These are phyloP conservation scores for Lodderomyces parapsilosis DNA, from an alignment of 1,139 yeast genomes.

Conservation along the genomic window DNA sequence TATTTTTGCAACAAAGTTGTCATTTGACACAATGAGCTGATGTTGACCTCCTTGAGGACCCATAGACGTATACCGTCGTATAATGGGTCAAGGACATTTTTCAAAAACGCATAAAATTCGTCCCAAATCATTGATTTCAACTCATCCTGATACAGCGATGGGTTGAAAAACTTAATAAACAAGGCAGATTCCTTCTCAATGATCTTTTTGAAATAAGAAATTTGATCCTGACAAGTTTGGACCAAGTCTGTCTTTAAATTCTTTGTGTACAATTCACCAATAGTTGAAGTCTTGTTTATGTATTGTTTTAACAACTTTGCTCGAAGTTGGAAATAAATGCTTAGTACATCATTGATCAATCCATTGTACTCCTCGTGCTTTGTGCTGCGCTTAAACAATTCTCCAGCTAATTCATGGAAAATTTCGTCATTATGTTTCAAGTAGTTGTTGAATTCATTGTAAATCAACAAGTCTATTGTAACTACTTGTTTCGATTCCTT, in stretches of 20 bases:
- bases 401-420: conserved; percentile 40
- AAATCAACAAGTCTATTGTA: conserved; percentile 35
- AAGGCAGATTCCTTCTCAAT: conserved; percentile 61
- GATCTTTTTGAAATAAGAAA: conserved; percentile 56
- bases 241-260: conserved; percentile 32
- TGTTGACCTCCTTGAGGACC: conserved; percentile 67
- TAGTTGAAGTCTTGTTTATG: conserved; percentile 24
- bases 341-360: conserved; percentile 62
- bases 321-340: conserved; percentile 61
- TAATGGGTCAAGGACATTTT: conserved; percentile 67
- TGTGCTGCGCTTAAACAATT: conserved; percentile 50
- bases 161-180: conserved; percentile 53
- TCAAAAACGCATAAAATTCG: conserved; percentile 56
- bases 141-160: conserved; percentile 5
- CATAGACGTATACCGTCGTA: conserved; percentile 67
- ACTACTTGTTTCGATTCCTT: conserved; percentile 14
- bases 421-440: conserved; percentile 19
- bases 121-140: conserved; percentile 23
- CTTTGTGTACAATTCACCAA: conserved; percentile 11
- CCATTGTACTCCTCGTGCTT: conserved; percentile 63
- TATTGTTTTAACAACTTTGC: conserved; percentile 43
- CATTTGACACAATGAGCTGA: conserved; percentile 69
- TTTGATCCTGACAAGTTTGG: conserved; percentile 56
- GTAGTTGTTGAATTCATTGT: conserved; percentile 51
- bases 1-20: conserved; percentile 69